phyloP scores from a whole-genome alignment of 805 yeast genomes.

The Komagataella ulmi region DNA sequence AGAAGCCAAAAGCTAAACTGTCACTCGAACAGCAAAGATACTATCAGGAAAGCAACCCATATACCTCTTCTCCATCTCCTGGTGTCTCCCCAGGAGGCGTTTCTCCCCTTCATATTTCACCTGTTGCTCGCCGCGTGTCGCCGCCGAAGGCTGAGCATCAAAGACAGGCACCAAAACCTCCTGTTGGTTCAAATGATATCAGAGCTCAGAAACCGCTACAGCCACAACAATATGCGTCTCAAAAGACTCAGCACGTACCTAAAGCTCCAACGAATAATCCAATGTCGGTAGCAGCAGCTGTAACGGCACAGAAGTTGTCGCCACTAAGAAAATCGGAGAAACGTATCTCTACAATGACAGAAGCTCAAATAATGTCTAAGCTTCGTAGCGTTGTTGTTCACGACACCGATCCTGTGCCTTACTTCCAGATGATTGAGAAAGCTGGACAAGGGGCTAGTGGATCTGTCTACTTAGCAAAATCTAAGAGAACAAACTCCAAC shows the following conservation, averaged over 20 bases:
- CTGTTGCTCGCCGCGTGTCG: background rate
- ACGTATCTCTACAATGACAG: constrained; percentile 58
- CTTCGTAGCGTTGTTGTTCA: constrained; percentile 65
- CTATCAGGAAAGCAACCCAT: background rate
- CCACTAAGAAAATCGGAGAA: constrained; percentile 18
- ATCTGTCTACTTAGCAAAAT: constrained; percentile 78
- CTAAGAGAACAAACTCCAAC: constrained; percentile 35
- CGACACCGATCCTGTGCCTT: constrained; percentile 74
- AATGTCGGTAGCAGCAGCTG: constrained; percentile 11
- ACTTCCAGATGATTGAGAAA: constrained; percentile 62
- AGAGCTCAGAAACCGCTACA: constrained; percentile 8
- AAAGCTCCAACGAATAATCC: constrained; percentile 2
- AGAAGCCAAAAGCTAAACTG: background rate
- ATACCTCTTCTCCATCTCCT: background rate
- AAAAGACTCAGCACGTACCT: background rate
- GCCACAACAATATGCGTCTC: constrained; percentile 10
- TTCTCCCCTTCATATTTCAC: background rate
- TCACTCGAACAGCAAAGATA: background rate
- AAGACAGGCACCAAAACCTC: constrained; percentile 1
- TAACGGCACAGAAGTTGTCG: constrained; percentile 7
- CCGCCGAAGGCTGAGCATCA: background rate
- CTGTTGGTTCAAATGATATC: background rate
- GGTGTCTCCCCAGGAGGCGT: background rate
- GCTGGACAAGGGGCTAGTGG: constrained; percentile 99
- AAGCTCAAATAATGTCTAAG: constrained; percentile 74